Conservation (phyloP, 495 filamentous ascomycete genomes). For the Rostrohypoxylon terebratum region DNA sequence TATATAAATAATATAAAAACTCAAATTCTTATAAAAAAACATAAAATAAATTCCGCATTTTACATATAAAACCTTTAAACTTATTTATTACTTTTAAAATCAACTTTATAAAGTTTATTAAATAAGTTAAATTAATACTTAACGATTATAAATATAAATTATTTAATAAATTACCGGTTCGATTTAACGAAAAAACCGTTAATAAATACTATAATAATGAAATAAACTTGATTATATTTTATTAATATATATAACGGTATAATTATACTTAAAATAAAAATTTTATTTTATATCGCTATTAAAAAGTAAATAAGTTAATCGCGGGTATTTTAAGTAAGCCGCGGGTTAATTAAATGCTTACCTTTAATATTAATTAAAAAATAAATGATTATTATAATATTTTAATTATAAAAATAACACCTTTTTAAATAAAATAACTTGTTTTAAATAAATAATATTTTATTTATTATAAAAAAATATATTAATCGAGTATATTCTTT, state of each 20-base stretch:
- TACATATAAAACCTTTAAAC: too few species aligned
- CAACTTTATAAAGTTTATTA: too few species aligned
- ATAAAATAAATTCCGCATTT: neutral
- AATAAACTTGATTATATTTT: neutral
- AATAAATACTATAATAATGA: neutral
- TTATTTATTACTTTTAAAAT: too few species aligned
- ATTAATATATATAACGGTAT: neutral
- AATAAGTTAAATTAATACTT: too few species aligned
- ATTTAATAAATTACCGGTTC: too few species aligned
- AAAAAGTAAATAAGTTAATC: too few species aligned
- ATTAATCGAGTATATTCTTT: neutral
- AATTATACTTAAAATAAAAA: neutral
- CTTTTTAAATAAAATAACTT: neutral
- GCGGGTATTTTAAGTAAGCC: too few species aligned
- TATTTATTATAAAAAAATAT: neutral
- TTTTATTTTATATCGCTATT: neutral
- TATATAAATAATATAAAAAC: neutral
- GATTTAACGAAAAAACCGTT: neutral
- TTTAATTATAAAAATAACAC: neutral
- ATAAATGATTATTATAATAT: neutral
- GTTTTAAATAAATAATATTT: neutral
- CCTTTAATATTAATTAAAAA: too few species aligned
- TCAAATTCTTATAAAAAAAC: neutral
- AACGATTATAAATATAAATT: too few species aligned
- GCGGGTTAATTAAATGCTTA: too few species aligned